These are phyloP conservation scores for Saxophila tyrrhenica DNA, from an alignment of 495 filamentous ascomycete species.

Conservation along the genomic window DNA sequence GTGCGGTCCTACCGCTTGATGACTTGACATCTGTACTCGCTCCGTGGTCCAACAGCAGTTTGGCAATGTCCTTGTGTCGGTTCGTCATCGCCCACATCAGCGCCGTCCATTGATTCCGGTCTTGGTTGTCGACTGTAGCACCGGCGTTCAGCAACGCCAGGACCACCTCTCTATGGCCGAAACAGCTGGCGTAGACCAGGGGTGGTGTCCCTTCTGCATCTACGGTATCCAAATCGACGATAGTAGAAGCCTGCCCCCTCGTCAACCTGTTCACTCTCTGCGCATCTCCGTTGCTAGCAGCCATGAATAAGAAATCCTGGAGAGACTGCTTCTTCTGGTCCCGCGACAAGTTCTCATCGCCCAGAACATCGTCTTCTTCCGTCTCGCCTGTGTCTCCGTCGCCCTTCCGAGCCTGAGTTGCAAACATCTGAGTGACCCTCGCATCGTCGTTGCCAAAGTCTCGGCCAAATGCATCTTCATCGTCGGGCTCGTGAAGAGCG, in stretches of 20 bases:
- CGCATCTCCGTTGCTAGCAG: slow-evolving; percentile 90
- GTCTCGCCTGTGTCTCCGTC: slow-evolving; percentile 47
- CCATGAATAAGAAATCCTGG: slow-evolving; percentile 86
- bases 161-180: slow-evolving; percentile 90
- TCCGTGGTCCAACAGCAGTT: slow-evolving; percentile 79
- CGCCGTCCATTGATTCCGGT: slow-evolving; percentile 92
- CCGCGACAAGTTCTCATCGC: slow-evolving; percentile 59
- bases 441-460: slow-evolving; percentile 72
- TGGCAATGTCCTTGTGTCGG: slow-evolving; percentile 87
- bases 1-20: slow-evolving; percentile 84
- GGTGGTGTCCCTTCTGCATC: slow-evolving; percentile 94
- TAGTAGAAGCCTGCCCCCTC: slow-evolving; percentile 59
- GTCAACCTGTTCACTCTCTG: slow-evolving; percentile 68
- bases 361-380: slow-evolving; percentile 68
- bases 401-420: slow-evolving; percentile 74
- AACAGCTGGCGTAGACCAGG: slow-evolving; percentile 96
- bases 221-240: slow-evolving; percentile 76
- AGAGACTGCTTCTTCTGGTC: slow-evolving; percentile 68
- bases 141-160: slow-evolving; percentile 71
- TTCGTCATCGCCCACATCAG: slow-evolving; percentile 99
- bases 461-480: slow-evolving; percentile 46
- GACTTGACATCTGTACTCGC: slow-evolving; percentile 94
- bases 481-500: slow-evolving; percentile 62
- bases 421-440: slow-evolving; percentile 89
- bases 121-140: slow-evolving; percentile 86